Percentiles rank a stretch among this genome's conserved stretches.
phyloP scores from a whole-genome alignment of 2,329 filamentous ascomycete genomes.

The Aureobasidium vineae region DNA sequence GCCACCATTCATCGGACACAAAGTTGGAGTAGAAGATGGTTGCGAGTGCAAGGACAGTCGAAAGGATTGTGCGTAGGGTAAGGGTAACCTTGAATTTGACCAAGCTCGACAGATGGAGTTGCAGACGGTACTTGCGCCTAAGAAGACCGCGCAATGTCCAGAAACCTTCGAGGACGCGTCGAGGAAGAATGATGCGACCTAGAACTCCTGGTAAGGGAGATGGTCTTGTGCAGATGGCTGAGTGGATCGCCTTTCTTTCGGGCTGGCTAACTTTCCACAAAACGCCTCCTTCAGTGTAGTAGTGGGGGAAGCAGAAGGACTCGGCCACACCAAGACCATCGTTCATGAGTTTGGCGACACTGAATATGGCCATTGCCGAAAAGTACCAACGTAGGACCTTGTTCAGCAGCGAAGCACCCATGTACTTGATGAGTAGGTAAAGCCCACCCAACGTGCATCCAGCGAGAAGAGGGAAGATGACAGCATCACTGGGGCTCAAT shows the following conservation, averaged over 20 bases:
- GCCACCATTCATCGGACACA: constrained; percentile 61
- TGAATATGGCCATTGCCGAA: constrained; percentile 73
- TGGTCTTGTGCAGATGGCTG: constrained; percentile 30
- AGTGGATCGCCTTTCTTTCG: constrained; percentile 16
- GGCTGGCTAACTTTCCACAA: constrained; percentile 46
- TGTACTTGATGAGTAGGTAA: constrained; percentile 86
- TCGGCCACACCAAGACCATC: constrained; percentile 65
- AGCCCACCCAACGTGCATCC: constrained; percentile 68
- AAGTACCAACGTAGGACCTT: constrained; percentile 82
- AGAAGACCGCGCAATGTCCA: constrained; percentile 53
- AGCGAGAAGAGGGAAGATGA: constrained; percentile 79
- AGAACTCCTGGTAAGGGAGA: constrained; percentile 56
- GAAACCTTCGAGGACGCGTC: constrained; percentile 36
- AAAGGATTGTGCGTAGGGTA: constrained; percentile 54
- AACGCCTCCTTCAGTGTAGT: constrained; percentile 57
- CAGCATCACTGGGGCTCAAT: constrained; percentile 72
- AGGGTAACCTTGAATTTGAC: constrained; percentile 53
- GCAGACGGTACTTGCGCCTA: constrained; percentile 53
- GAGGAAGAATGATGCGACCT: constrained; percentile 49
- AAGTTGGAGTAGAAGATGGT: constrained; percentile 65
- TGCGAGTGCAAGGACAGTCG: constrained; percentile 54
- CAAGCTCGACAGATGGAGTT: constrained; percentile 47
- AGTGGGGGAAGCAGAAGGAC: constrained; percentile 69
- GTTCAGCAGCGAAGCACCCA: constrained; percentile 79
- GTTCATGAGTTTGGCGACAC: constrained; percentile 69